Evolutionary conservation across 106 monocot genomes (phyloP), one percentile per base, ranked within the genome.

Genomic region (Phalaenopsis aphrodite): DNA sequence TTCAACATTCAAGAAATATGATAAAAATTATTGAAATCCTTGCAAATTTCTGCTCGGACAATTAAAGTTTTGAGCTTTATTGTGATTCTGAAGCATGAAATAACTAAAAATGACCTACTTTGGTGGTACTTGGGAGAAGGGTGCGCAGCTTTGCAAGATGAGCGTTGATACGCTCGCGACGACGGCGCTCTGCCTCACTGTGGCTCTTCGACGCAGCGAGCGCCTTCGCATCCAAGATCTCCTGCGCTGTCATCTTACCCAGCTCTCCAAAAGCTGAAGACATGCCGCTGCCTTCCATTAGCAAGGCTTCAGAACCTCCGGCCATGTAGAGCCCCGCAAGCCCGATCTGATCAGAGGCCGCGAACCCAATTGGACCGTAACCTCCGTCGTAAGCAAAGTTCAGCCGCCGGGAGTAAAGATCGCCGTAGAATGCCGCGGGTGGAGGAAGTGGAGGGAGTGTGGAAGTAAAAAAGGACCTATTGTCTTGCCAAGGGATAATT

Each of bases 221-320:
- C 1, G 98, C 94, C 85, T 94, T 99, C 36, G 98, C 98, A 76
- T 99, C 98, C 94, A 94, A 93, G 83, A 94, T 94, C 79, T 99
- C 92, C 77, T 92, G 92, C 4, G 94, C 89, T 1, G 80, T 94
- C 92, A 94, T 84, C 86, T 86, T 87, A 5, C 90, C 87, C 42
- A 97, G 81, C 77, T 94, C 94, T 2, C 85, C 83, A 37, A 93
- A 89, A 17, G 90, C 83, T n/a, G 84, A 83, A 0, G 84, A 81
- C 2, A 78, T 36, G 37, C 45, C 64, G 11, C 77, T 79, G 10
- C 84, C 79, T 17, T 71, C 84, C 12, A 73, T 79, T 2, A 75
- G 5, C 3, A 83, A 68, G 17, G 64, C 72, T 8, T 85, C 78
- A 5, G 78, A 57, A 4, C 81, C 83, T 79, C 80, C n/a, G 4